Evolutionary conservation across 2,329 filamentous ascomycete species (phyloP).

Genomic region (Alternaria viburni): DNA sequence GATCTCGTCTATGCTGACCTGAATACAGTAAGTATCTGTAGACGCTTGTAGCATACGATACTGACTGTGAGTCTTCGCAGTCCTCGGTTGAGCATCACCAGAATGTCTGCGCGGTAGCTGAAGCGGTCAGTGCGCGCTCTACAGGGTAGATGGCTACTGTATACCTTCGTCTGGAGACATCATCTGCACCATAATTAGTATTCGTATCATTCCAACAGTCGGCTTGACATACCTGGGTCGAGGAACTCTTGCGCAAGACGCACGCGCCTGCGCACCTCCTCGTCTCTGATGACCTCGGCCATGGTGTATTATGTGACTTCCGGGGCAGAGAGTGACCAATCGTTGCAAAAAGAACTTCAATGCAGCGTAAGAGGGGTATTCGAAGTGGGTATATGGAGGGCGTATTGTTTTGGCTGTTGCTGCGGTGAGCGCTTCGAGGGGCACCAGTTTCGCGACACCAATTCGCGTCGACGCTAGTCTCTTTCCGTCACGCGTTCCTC

Average conservation of each 20-base stretch:
- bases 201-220: background rate
- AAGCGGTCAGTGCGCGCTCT: constrained; percentile 45
- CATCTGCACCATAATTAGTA: constrained; percentile 53
- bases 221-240: constrained; percentile 75
- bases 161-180: constrained; percentile 63
- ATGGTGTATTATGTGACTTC: constrained; percentile 17
- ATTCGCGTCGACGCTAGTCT: constrained; percentile 25
- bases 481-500: constrained; percentile 21
- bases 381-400: constrained; percentile 16
- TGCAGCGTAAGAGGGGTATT: background rate
- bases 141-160: constrained; percentile 11
- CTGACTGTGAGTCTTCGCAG: constrained; percentile 62
- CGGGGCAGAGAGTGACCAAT: background rate
- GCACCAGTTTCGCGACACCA: constrained; percentile 22
- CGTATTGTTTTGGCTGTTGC: constrained; percentile 15
- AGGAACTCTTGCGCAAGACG: constrained; percentile 90
- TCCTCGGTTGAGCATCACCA: constrained; percentile 72
- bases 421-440: constrained; percentile 21
- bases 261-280: constrained; percentile 81
- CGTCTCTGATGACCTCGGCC: constrained; percentile 69
- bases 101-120: constrained; percentile 90
- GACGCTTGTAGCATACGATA: background rate
- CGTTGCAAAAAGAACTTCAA: background rate
- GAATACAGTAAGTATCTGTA: constrained; percentile 6
- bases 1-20: constrained; percentile 79